These are phyloP conservation scores for Tricholoma sp. DNA, from an alignment of 768 basidiomycete genomes.

Conservation along the genomic window DNA sequence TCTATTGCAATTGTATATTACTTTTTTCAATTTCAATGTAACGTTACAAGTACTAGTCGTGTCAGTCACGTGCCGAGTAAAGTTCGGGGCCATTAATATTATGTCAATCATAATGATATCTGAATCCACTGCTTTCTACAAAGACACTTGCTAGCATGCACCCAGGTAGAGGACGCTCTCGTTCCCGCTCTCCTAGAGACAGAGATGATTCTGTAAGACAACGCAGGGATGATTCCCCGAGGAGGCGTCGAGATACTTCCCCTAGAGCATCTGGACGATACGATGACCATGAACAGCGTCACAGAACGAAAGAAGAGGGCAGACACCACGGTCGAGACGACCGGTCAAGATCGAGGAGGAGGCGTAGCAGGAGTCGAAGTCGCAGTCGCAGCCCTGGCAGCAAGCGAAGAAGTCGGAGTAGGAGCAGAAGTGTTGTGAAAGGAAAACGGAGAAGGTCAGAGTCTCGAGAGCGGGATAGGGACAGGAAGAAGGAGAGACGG, in stretches of 20 bases:
- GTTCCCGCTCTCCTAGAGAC: neutral
- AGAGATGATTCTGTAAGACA: neutral
- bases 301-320: neutral
- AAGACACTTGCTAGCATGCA: neutral
- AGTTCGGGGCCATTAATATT: no score
- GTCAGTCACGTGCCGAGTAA: no score
- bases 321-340: neutral
- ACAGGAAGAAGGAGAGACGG: conserved; percentile 25
- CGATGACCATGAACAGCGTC: neutral
- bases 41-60: no score
- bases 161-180: neutral
- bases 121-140: no score
- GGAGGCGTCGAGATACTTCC: neutral
- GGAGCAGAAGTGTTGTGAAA: conserved; percentile 23
- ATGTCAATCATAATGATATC: no score
- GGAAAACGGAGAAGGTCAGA: conserved; percentile 31
- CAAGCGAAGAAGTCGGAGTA: conserved; percentile 18
- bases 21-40: no score
- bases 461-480: conserved; percentile 24
- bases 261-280: neutral
- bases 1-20: no score
- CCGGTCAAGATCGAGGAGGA: neutral
- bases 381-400: conserved; percentile 18
- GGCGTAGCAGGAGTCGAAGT: conserved; percentile 13
- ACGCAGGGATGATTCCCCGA: neutral